These are phyloP conservation scores for Termitomyces sp. DNA, from an alignment of 768 basidiomycete genomes.

Conservation along the genomic window DNA sequence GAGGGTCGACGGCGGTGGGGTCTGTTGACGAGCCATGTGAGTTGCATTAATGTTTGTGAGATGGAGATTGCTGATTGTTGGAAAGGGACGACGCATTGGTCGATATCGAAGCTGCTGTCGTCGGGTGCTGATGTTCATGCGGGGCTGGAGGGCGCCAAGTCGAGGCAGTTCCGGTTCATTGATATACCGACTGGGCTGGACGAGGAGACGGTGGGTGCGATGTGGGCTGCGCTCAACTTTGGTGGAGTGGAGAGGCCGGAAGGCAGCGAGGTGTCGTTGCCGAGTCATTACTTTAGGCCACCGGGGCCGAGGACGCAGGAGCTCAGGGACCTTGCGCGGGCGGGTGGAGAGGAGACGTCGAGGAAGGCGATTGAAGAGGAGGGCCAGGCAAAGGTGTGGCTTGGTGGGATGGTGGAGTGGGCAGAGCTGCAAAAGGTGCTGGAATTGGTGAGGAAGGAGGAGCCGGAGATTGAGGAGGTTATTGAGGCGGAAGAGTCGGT, in stretches of 20 bases:
- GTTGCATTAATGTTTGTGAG: conserved; percentile 7
- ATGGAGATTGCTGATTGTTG: neutral
- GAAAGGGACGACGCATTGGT: conserved; percentile 65
- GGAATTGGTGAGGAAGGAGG: conserved; percentile 1
- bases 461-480: neutral
- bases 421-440: neutral
- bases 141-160: conserved; percentile 31
- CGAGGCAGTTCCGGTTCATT: conserved; percentile 46
- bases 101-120: conserved; percentile 40
- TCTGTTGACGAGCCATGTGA: conserved; percentile 28
- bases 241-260: conserved; percentile 23
- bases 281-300: conserved; percentile 31
- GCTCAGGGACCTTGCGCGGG: conserved; percentile 46
- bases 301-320: conserved; percentile 32
- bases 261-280: conserved; percentile 28
- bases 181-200: conserved; percentile 50
- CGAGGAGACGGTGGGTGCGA: conserved; percentile 38
- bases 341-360: conserved; percentile 42
- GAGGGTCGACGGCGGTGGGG: conserved; percentile 36
- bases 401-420: conserved; percentile 24
- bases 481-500: neutral
- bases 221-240: conserved; percentile 48
- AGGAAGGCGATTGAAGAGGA: conserved; percentile 33
- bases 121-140: conserved; percentile 33
- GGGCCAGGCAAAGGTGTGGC: conserved; percentile 47